Percentiles rank a stretch among this genome's conserved stretches.
Conservation (phyloP, 1,284 basidiomycete genomes). For the Melanopsichium pennsylvanicum region DNA sequence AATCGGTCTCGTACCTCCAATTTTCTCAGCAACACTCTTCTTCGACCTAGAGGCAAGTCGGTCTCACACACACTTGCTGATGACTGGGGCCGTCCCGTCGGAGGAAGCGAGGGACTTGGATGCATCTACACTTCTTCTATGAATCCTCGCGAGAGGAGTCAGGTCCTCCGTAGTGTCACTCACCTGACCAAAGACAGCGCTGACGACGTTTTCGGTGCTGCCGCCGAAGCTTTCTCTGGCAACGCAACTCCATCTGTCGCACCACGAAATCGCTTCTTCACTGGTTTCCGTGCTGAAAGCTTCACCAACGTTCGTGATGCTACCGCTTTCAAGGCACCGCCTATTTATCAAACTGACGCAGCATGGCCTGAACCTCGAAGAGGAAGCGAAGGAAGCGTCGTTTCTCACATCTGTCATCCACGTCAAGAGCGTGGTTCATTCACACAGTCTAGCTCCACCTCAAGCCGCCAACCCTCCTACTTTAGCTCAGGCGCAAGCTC, state of each 20-base stretch:
- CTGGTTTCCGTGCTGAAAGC: slow-evolving; percentile 10
- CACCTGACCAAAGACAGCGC: slow-evolving; percentile 29
- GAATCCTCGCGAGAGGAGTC: slow-evolving; percentile 25
- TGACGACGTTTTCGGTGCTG: slow-evolving; percentile 26
- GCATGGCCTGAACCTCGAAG: slow-evolving; percentile 8
- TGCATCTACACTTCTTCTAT: slow-evolving; percentile 32
- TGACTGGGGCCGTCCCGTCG: slow-evolving; percentile 41
- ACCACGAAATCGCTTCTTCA: slow-evolving; percentile 15
- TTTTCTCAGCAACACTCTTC: slow-evolving; percentile 20
- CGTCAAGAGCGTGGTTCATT: slow-evolving; percentile 3
- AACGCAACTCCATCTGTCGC: slow-evolving; percentile 7
- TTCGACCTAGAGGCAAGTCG: slow-evolving; percentile 23
- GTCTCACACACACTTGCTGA: slow-evolving; percentile 2
- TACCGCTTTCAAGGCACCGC: slow-evolving; percentile 15
- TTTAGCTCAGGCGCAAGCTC: slow-evolving; percentile 13
- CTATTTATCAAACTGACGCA: slow-evolving; percentile 19
- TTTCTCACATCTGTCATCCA: slow-evolving; percentile 10
- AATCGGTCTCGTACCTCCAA: slow-evolving; percentile 14
- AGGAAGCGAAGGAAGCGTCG: slow-evolving; percentile 28
- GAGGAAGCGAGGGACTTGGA: slow-evolving; percentile 42
- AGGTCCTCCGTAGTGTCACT: slow-evolving; percentile 42
- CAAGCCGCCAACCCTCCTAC: slow-evolving; percentile 5
- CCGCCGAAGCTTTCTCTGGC: slow-evolving; percentile 29
- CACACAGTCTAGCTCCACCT: not conserved
- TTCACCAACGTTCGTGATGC: not conserved